A percentile compares a stretch with the other conserved stretches of the same genome.
Evolutionary conservation across 2,329 filamentous ascomycete genomes (phyloP).

Genomic region (Fusarium beomiforme): DNA sequence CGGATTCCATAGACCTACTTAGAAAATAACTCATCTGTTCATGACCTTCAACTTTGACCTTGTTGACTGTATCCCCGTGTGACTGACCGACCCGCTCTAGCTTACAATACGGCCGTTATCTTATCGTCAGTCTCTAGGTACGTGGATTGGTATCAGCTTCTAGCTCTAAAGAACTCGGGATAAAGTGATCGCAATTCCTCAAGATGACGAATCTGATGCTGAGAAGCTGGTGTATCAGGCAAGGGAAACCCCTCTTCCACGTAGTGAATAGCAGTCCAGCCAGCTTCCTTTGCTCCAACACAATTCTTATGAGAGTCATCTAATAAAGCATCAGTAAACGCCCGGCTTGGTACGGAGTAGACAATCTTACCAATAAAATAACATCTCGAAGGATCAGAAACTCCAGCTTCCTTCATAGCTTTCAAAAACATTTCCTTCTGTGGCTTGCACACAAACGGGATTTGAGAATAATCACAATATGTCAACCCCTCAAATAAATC

Average conservation of each 20-base stretch:
- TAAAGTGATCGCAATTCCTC: constrained; percentile 79
- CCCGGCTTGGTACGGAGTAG: rapidly evolving
- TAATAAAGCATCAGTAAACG: constrained; percentile 43
- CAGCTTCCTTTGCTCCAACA: constrained; percentile 77
- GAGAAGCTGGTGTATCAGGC: constrained; percentile 71
- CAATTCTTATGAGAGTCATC: constrained; percentile 92
- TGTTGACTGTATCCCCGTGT: too few species aligned
- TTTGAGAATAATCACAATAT: constrained; percentile 85
- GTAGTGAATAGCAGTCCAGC: constrained; percentile 87
- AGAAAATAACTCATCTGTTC: too few species aligned
- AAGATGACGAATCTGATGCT: constrained; percentile 80
- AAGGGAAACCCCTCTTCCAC: constrained; percentile 77
- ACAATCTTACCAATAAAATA: constrained; percentile 85
- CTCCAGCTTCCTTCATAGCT: constrained; percentile 84
- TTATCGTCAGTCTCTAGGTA: too few species aligned
- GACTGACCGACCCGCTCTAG: too few species aligned
- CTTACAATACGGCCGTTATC: too few species aligned
- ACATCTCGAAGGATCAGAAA: constrained; percentile 73
- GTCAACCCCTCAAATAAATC: constrained; percentile 95
- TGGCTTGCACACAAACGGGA: constrained; percentile 87
- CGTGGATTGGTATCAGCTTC: neutral
- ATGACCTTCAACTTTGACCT: too few species aligned
- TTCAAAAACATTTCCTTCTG: constrained; percentile 83
- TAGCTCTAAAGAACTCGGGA: constrained; percentile 81
- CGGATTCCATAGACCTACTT: too few species aligned